These are phyloP conservation scores for Zygoascus biomembranicola DNA, from an alignment of 805 yeast species.

Conservation along the genomic window DNA sequence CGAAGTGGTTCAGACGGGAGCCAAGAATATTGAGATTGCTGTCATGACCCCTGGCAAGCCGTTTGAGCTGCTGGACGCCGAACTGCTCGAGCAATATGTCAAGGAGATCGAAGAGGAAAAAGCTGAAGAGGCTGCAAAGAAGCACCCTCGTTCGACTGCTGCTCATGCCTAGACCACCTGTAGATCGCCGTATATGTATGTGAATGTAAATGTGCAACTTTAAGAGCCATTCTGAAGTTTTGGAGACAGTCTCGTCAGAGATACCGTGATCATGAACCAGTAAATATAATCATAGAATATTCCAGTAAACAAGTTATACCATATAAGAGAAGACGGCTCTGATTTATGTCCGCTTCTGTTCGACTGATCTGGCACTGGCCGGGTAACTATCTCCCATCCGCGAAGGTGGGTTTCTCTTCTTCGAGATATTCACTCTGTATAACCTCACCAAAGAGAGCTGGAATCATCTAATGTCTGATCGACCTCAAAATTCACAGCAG, in stretches of 20 bases:
- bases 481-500: background rate
- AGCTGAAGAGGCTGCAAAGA: slow-evolving; percentile 72
- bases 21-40: slow-evolving; percentile 89
- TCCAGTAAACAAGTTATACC: no score
- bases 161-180: background rate
- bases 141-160: slow-evolving; percentile 32
- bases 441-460: background rate
- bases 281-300: no score
- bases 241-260: no score
- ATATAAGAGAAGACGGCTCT: no score
- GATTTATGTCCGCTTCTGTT: no score
- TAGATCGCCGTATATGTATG: no score
- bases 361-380: background rate
- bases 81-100: slow-evolving; percentile 66
- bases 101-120: slow-evolving; percentile 82
- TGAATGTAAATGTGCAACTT: no score
- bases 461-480: background rate
- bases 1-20: slow-evolving; percentile 97
- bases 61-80: slow-evolving; percentile 52
- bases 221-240: no score
- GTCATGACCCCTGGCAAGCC: slow-evolving; percentile 65
- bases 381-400: background rate
- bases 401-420: background rate
- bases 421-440: background rate
- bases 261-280: no score